These are phyloP conservation scores for Cochlearia excelsa DNA, from an alignment of 345 rosid species.

Conservation along the genomic window DNA sequence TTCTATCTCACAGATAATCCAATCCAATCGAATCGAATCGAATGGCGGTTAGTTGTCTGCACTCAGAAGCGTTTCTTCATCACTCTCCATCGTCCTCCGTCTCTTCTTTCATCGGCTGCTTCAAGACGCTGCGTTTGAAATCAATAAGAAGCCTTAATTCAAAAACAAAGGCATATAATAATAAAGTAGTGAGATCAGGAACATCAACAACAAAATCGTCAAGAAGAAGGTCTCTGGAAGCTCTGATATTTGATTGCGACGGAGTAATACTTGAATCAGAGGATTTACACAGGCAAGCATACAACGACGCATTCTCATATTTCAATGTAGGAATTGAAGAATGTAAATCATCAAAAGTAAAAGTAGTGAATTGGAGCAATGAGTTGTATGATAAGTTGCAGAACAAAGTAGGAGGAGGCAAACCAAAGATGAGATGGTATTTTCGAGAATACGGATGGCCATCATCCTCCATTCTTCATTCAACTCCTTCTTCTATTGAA, in stretches of 20 bases:
- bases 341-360: no score
- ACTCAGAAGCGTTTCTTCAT: no score
- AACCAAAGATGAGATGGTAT: constrained; percentile 99
- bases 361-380: constrained; percentile 44
- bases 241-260: constrained; percentile 88
- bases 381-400: constrained; percentile 86
- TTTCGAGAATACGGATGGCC: constrained; percentile 97
- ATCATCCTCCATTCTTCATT: constrained; percentile 53
- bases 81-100: no score
- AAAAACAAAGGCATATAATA: no score
- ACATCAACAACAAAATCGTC: no score
- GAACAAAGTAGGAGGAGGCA: constrained; percentile 85
- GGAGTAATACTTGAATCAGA: constrained; percentile 94
- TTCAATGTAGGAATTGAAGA: constrained; percentile 52
- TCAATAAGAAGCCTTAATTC: no score
- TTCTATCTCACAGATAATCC: no score
- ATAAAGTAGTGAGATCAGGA: no score
- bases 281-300: constrained; percentile 89
- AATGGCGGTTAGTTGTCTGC: no score
- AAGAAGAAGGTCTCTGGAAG: constrained; percentile 44
- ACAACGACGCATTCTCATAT: constrained; percentile 84
- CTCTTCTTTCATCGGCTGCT: no score
- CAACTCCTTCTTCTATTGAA: constrained; percentile 42
- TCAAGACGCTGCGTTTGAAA: no score
- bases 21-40: no score